Base-by-base conservation (phyloP, 495 filamentous ascomycete genomes). In the Tricharina praecox region DNA sequence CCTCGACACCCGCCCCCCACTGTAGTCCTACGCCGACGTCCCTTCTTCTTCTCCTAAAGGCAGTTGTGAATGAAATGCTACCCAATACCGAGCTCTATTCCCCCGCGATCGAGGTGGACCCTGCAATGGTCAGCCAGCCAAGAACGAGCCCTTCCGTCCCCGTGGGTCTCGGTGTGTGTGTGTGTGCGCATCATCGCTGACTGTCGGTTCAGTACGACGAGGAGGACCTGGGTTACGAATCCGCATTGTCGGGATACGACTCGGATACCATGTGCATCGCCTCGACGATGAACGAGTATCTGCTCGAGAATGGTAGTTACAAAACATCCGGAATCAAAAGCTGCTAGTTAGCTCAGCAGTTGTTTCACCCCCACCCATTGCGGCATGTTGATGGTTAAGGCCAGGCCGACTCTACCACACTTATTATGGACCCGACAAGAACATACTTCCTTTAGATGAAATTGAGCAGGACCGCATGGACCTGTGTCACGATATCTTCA, bases 401-500 rank as follows among this genome's bases (percentile, higher is more conserved):
- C 10, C 3, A 43, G 40, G 40, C 24, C 40, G 40, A 8, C 40
- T 10, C 19, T 43, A 43, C 24, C 40, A 43, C n/a, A 24, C 9
- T 10, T 43, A 43, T 18, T 43, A 16, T 18, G 40, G 40, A 9
- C 13, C 10, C 10, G 40, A 43, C 40, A 43, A 43, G 23, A 43
- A 43, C 23, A 11, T 20, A 18, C 28, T 49, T 2, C 51, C 51
- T 11, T 49, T 43, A n/a, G 51, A 53, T 21, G 51, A 53, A 20
- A 32, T 45, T 24, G 51, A 53, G 34, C 51, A 53, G 16, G 47
- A 53, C 33, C 51, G 43, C 15, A 15, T 46, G 28, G 26, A 46
- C 19, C 26, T 46, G 4, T 7, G 15, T 16, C 57, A 60, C 26
- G 58, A 60, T 15, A 33, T 60, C 2, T 56, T 53, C 16, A 24